phyloP scores from a whole-genome alignment of 768 basidiomycete genomes.

The Leccinum incarnatum region DNA sequence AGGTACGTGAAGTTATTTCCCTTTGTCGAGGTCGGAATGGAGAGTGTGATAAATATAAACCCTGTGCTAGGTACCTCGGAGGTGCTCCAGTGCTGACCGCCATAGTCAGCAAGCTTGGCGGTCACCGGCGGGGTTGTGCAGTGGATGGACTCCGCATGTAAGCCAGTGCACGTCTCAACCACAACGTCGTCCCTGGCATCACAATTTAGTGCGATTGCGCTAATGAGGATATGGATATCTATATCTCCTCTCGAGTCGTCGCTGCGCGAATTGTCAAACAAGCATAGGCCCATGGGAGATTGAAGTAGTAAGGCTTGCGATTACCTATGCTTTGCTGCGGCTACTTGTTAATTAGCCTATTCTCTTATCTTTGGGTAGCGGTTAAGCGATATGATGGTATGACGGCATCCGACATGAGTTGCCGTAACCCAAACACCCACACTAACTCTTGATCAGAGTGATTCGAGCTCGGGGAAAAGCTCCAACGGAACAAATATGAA shows the following conservation, averaged over 20 bases:
- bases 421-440: background rate
- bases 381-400: background rate
- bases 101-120: background rate
- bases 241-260: background rate
- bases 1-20: background rate
- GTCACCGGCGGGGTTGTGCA: background rate
- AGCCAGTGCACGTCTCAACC: constrained; percentile 7
- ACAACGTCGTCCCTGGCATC: background rate
- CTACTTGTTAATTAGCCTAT: background rate
- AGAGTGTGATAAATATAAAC: too few species aligned
- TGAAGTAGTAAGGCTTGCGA: background rate
- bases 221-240: background rate
- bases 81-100: background rate
- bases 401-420: background rate
- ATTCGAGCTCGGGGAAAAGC: background rate
- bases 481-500: background rate
- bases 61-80: background rate
- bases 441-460: background rate
- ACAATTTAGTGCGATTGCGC: background rate
- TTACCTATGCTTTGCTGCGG: background rate
- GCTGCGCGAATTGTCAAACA: background rate
- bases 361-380: background rate
- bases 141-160: too few species aligned
- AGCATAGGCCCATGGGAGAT: background rate
- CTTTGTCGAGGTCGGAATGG: background rate